phyloP scores from a whole-genome alignment of 192 early-diverging fungal genomes.

The Spizellomyces sp. region DNA sequence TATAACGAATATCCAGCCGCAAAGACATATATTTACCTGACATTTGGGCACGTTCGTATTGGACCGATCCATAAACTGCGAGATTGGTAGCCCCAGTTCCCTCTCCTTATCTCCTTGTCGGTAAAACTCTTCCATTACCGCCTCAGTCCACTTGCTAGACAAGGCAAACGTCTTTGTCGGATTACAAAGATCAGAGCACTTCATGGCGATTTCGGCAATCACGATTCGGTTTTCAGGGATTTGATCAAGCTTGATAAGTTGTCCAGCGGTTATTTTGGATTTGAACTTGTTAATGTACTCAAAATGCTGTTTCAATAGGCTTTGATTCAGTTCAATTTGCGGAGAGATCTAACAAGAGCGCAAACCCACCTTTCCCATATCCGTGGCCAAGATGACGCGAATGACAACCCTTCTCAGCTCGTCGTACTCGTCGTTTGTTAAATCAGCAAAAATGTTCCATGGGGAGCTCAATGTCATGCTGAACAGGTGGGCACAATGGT shows the following conservation, averaged over 20 bases:
- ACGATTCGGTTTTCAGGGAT: constrained; percentile 44
- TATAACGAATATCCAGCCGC: not conserved
- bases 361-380: constrained; percentile 53
- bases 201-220: constrained; percentile 57
- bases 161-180: constrained; percentile 46
- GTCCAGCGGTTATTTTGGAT: constrained; percentile 47
- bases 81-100: constrained; percentile 49
- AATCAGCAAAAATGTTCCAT: constrained; percentile 50
- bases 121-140: constrained; percentile 67
- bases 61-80: constrained; percentile 58
- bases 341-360: no score
- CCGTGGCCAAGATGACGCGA: constrained; percentile 49
- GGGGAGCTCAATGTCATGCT: constrained; percentile 38
- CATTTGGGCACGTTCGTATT: constrained; percentile 57
- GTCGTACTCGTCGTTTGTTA: constrained; percentile 51
- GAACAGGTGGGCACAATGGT: constrained; percentile 58
- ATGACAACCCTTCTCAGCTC: constrained; percentile 47
- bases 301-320: constrained; percentile 43
- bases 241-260: not conserved
- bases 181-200: constrained; percentile 64
- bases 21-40: constrained; percentile 36
- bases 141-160: constrained; percentile 54
- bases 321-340: no score
- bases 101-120: constrained; percentile 57
- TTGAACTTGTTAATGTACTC: constrained; percentile 65